Percentiles rank a stretch among this genome's conserved stretches.
Conservation (phyloP, 176 grass and related monocot species). For the Hsuehochloa calcarea region DNA sequence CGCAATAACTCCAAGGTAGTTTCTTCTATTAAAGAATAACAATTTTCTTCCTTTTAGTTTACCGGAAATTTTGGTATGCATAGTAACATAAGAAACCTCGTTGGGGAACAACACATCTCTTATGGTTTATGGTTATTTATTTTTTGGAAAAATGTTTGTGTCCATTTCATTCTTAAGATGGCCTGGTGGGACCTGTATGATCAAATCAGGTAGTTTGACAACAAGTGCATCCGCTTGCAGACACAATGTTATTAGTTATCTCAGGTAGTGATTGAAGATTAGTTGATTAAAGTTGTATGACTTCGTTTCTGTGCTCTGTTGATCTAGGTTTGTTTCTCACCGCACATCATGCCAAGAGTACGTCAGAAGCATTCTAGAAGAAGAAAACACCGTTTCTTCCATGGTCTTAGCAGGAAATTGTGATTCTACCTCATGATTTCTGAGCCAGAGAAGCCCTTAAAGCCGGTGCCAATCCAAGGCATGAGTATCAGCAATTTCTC, state of each 20-base stretch:
- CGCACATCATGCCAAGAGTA: conserved; percentile 49
- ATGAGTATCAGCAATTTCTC: not conserved
- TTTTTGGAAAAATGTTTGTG: not conserved
- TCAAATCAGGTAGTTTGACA: not conserved
- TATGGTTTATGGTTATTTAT: not conserved
- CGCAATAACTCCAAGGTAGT: conserved; percentile 77
- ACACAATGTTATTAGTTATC: not conserved
- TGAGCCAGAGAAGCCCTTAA: not conserved
- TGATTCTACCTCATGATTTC: not conserved
- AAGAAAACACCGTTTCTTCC: conserved; percentile 88
- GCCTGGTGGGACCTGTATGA: not conserved
- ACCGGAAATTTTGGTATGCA: not conserved
- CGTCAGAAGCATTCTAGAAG: conserved; percentile 72
- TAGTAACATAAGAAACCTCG: not conserved
- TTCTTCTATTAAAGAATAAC: conserved; percentile 4
- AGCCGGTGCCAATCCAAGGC: not conserved
- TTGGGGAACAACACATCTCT: not conserved
- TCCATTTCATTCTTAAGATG: not conserved
- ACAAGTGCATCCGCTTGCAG: not conserved
- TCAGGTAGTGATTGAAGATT: not conserved
- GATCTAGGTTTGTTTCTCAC: conserved; percentile 60
- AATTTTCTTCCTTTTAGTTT: conserved; percentile 16
- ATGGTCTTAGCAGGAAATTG: conserved; percentile 72
- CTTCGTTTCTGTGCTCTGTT: conserved; percentile 8
- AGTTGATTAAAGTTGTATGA: not conserved